Base-by-base conservation (phyloP, 179 eudicot genomes). In the Beta corolliflora region DNA sequence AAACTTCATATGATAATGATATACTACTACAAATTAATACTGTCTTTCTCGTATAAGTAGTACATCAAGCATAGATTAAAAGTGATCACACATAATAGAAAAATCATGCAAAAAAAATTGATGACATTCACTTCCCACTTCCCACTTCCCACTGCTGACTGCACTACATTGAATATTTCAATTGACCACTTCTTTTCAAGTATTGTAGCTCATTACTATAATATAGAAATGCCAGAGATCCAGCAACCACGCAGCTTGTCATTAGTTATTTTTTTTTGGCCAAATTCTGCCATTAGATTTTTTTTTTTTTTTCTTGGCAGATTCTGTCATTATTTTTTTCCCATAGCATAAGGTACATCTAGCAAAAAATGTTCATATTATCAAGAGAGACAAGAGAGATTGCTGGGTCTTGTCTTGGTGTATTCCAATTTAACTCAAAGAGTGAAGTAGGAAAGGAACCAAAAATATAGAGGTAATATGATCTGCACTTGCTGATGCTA, bases 201-300 rank as follows among this genome's bases (percentile, higher is more conserved):
- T 73, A 77, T 41, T 21, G 61, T 61, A 29, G 31, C 4, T 54
- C 68, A 74, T 79, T 85, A 84, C 79, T 85, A 53, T 87, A 90
- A 81, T 83, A 88, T 89, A 86, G 83, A 89, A 88, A 71, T 63
- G 81, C 65, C 78, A 73, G 50, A 85, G 87, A 89, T 90, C 89
- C 89, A 90, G 83, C 91, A 83, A 81, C 85, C 76, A 82, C 87
- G 82, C 19, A 60, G 66, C 78, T 58, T 36, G 29, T 25, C 29
- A 36, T 36, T 36, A 36, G 41, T 25, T 25, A 25, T 25, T 25
- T 25, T 25, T 25, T 25, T 25, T 25, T 25, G 29, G 29, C 29
- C 29, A 25, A 0, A 25, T 25, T 25, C 29, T 25, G 29, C 29
- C 29, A 25, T 25, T 25, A 25, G 29, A 36, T n/a, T n/a, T n/a